Evolutionary conservation across 2,329 filamentous ascomycete species (phyloP).

Genomic region (Aspergillus clavatus): DNA sequence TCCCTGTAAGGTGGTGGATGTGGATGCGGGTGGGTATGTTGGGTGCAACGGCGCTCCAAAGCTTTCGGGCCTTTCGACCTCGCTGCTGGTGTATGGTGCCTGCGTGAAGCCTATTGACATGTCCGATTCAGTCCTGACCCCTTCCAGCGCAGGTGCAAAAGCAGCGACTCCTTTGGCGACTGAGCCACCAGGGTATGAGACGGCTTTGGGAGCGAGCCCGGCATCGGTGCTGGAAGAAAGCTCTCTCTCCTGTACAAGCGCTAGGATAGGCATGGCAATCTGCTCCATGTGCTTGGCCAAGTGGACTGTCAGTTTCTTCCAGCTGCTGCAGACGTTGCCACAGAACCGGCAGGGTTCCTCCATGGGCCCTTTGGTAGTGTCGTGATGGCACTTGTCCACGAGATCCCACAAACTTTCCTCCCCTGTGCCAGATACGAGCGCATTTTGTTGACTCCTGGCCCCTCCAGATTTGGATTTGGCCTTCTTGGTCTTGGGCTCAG

Average conservation of each 20-base stretch:
- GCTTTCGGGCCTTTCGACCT: conserved; percentile 3
- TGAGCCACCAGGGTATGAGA: conserved; percentile 5
- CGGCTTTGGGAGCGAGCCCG: conserved; percentile 8
- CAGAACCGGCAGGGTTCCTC: conserved; percentile 87
- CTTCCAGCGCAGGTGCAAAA: conserved; percentile 9
- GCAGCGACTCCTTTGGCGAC: conserved; percentile 4
- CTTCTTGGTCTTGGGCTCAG: conserved; percentile 71
- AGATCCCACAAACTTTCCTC: conserved; percentile 60
- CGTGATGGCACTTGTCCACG: conserved; percentile 70
- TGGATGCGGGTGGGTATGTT: conserved; percentile 15
- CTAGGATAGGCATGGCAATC: conserved; percentile 74
- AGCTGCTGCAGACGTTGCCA: conserved; percentile 70
- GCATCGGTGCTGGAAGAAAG: conserved; percentile 21
- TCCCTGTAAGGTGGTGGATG: conserved; percentile 20
- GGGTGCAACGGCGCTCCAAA: conserved; percentile 12
- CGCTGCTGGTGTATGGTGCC: too few relatives aligned
- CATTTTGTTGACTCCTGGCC: conserved; percentile 48
- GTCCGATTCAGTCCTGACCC: conserved; percentile 4
- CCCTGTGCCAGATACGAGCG: conserved; percentile 31
- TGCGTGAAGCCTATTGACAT: conserved; percentile 11
- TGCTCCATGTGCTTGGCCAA: conserved; percentile 92
- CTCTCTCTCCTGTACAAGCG: conserved; percentile 42
- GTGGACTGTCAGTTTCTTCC: conserved; percentile 94
- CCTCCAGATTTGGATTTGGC: conserved; percentile 54
- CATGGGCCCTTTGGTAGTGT: conserved; percentile 60